Percentiles rank a stretch among this genome's conserved stretches.
phyloP scores from a whole-genome alignment of 805 yeast genomes.

The Starmerella stigmatis region DNA sequence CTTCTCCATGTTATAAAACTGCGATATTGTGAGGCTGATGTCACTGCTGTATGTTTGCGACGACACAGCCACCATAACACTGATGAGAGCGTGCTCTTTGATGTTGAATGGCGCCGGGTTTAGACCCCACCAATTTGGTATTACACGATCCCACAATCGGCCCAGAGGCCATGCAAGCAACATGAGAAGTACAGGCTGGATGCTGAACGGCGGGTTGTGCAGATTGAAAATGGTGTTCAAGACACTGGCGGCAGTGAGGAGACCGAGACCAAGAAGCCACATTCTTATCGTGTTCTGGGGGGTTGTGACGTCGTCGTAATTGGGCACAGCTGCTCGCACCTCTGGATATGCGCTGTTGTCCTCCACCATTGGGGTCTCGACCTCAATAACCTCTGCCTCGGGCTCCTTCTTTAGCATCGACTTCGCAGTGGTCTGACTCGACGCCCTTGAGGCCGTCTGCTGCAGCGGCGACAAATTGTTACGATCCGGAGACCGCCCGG shows the following conservation, averaged over 20 bases:
- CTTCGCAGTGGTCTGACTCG: background rate
- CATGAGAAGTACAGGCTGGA: conserved; percentile 47
- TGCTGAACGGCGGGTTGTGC: conserved; percentile 44
- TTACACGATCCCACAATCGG: conserved; percentile 36
- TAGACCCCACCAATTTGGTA: conserved; percentile 33
- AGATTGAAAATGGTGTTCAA: conserved; percentile 49
- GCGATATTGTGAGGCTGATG: conserved; percentile 42
- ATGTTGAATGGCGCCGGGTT: conserved; percentile 54
- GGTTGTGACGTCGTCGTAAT: conserved; percentile 41
- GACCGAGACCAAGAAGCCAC: conserved; percentile 43
- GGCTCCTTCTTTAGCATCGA: background rate
- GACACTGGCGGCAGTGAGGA: conserved; percentile 48
- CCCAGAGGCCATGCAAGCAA: conserved; percentile 59
- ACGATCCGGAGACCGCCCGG: background rate
- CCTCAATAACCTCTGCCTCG: background rate
- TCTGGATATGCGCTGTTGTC: conserved; percentile 51
- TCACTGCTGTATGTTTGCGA: conserved; percentile 42
- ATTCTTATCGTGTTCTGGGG: conserved; percentile 47
- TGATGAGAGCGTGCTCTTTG: conserved; percentile 53
- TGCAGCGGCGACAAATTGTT: background rate
- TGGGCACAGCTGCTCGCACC: conserved; percentile 54
- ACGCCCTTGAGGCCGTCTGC: background rate
- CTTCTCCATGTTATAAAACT: conserved; percentile 35
- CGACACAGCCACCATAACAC: conserved; percentile 38
- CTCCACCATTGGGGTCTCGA: background rate